Evolutionary conservation across 495 filamentous ascomycete genomes (phyloP).

Genomic region (Rusavskia elegans): DNA sequence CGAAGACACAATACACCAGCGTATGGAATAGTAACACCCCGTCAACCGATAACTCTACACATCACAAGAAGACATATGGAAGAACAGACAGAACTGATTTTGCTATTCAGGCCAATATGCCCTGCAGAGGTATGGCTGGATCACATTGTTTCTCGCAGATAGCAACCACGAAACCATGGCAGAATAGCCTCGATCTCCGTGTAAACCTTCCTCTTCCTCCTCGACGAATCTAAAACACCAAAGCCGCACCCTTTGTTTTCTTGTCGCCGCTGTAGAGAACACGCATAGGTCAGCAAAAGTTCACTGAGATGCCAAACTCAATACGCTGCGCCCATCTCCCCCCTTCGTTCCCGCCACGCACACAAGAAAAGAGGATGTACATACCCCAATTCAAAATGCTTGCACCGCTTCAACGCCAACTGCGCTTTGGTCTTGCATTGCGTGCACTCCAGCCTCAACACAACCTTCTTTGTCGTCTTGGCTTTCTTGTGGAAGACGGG

Average conservation of each 20-base stretch:
- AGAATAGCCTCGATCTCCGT: too few species aligned
- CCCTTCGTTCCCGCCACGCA: not conserved
- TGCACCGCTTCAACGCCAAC: slow-evolving; percentile 95
- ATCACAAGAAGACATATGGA: too few species aligned
- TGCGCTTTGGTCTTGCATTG: slow-evolving; percentile 97
- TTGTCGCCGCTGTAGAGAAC: slow-evolving; percentile 77
- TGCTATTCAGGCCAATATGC: too few species aligned
- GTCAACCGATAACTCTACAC: too few species aligned
- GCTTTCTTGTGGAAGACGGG: slow-evolving; percentile 99
- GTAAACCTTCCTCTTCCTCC: too few species aligned
- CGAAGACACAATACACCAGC: too few species aligned
- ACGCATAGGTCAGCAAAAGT: slow-evolving; percentile 1
- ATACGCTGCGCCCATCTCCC: not conserved
- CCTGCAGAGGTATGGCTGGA: too few species aligned
- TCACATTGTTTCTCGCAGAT: too few species aligned
- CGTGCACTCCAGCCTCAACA: slow-evolving; percentile 92
- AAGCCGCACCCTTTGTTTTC: slow-evolving; percentile 99
- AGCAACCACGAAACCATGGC: too few species aligned
- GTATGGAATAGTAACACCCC: too few species aligned
- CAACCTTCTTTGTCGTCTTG: slow-evolving; percentile 99
- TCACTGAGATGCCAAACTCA: not conserved
- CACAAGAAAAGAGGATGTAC: slow-evolving; percentile 17
- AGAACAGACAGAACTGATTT: too few species aligned
- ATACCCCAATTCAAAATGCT: slow-evolving; percentile 99
- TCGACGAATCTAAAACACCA: slow-evolving; percentile 63